Evolutionary conservation across 169 alveolate species (phyloP).

Genomic region (Cryptosporidium xiaoi): DNA sequence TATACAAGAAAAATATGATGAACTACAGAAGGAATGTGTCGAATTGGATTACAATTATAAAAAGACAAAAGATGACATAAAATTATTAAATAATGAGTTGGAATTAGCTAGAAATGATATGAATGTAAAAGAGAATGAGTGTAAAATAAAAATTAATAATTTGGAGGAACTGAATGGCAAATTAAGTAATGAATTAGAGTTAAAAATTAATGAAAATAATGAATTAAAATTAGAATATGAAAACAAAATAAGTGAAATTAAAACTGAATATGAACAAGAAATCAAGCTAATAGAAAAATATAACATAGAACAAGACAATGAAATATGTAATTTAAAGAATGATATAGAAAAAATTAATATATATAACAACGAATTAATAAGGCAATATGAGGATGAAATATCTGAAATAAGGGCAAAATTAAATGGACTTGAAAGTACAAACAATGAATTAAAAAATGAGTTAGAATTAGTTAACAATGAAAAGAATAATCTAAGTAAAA

Average conservation of each 20-base stretch:
- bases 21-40: neutral
- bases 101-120: neutral
- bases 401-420: no score
- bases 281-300: neutral
- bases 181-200: neutral
- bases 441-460: no score
- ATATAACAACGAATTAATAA: no score
- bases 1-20: constrained; percentile 28
- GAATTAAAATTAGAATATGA: constrained; percentile 7
- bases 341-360: no score
- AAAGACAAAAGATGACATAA: constrained; percentile 7
- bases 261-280: neutral
- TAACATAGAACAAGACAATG: neutral
- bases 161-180: neutral
- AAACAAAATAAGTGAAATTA: neutral
- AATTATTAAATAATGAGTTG: neutral
- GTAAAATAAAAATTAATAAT: neutral
- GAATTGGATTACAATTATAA: neutral
- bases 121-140: neutral
- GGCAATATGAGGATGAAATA: no score
- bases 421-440: no score
- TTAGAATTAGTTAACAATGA: no score
- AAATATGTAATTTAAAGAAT: neutral
- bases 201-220: neutral
- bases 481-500: no score